Evolutionary conservation across 2,329 filamentous ascomycete species (phyloP).

Genomic region (Fusarium euwallaceae): DNA sequence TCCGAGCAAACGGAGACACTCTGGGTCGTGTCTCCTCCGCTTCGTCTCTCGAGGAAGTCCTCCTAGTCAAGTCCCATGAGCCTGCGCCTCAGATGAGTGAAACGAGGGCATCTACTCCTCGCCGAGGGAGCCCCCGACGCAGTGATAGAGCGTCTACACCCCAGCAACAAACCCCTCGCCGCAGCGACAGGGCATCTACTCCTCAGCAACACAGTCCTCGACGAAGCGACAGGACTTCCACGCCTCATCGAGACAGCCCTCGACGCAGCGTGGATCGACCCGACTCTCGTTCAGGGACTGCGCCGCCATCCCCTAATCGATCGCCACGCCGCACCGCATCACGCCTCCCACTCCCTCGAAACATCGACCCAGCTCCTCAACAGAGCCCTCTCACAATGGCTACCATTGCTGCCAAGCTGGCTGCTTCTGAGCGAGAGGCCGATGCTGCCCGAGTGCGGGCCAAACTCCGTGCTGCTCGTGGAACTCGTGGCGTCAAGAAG

Average conservation of each 20-base stretch:
- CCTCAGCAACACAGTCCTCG: slow-evolving; percentile 6
- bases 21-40: slow-evolving; percentile 47
- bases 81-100: slow-evolving; percentile 21
- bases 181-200: slow-evolving; percentile 7
- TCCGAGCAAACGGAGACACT: slow-evolving; percentile 10
- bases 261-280: slow-evolving; percentile 23
- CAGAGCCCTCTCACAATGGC: slow-evolving; percentile 73
- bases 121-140: slow-evolving; percentile 21
- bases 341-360: slow-evolving; percentile 50
- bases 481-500: slow-evolving; percentile 51
- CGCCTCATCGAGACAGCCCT: slow-evolving; percentile 36
- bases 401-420: slow-evolving; percentile 72
- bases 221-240: slow-evolving; percentile 18
- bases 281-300: slow-evolving; percentile 27
- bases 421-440: slow-evolving; percentile 73
- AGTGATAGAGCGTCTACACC: slow-evolving; percentile 4
- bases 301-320: slow-evolving; percentile 29
- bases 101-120: slow-evolving; percentile 18
- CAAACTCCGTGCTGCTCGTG: slow-evolving; percentile 69
- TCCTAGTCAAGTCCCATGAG: slow-evolving; percentile 47
- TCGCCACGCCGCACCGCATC: slow-evolving; percentile 39
- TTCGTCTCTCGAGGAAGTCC: slow-evolving; percentile 52
- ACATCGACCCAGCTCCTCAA: slow-evolving; percentile 56
- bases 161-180: slow-evolving; percentile 21
- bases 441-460: slow-evolving; percentile 73